Evolutionary conservation across 2,329 filamentous ascomycete species (phyloP), one percentile per base, ranked within the genome.

Genomic region (Fusarium azukiicola): DNA sequence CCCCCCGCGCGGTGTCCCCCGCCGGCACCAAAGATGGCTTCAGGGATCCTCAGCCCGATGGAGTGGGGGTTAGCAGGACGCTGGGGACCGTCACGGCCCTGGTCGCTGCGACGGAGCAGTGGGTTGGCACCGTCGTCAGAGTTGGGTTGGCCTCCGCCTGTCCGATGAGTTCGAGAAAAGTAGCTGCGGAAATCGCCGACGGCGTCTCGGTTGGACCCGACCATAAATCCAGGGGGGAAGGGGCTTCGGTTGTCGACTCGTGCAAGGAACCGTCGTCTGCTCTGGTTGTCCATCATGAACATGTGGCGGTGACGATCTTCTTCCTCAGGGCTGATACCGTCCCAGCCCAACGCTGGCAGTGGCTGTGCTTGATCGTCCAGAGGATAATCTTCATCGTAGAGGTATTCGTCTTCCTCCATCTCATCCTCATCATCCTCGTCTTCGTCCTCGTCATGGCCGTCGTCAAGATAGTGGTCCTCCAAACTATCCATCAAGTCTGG

Each of bases 81-180:
- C 68, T 92, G 90, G 13, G 90, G 83, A 46, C 83, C 84, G 23
- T 93, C 91, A 72, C 88, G 88, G 36, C 84, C 86, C 38, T 87
- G 82, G 32, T 89, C 87, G 64, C 84, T 87, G 61, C 96, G 95
- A 79, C 97, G 95, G 70, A 99, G 93, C 17, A 99, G 90, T 56
- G 97, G 97, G 84, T 99, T 99, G 32, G 94, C 91, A 6, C 96
- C 97, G 84, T 99, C 97, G 79, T 98, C 96, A 46, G 92, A 91
- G 40, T 90, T 90, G 72, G 92, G 91, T 69, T 92, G 88, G 44
- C 92, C 89, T 27, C 88, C 89, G 63, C 90, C 90, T 69, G 91
- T 86, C 72, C 93, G 90, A 81, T 94, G 91, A 75, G 90, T 87
- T 79, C 92, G 86, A 32, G 87, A 87, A 90, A 87, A 90, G 74